Base-by-base conservation (phyloP, 805 yeast species). In the Ogataea henricii region DNA sequence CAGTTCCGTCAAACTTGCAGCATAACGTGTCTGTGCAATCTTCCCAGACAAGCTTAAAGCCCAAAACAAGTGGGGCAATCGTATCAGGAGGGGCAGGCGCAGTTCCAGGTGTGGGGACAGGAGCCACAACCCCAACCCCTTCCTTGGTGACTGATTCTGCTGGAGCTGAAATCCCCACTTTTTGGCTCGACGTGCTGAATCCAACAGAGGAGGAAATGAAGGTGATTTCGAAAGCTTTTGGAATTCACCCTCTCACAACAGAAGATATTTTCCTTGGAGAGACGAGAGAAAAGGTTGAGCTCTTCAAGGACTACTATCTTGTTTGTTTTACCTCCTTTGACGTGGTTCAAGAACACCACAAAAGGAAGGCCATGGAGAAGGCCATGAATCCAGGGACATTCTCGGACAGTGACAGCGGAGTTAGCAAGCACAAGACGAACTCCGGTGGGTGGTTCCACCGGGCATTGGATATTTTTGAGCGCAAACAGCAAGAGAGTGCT, bases 151-250 rank as follows among this genome's bases (percentile, higher is more conserved):
- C 54, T 6, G 63, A 59, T 8, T 50, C 58, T 1, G 23, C 42
- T 27, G 32, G 35, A 8, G 30, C 40, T 5, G 55, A 52, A 3
- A 27, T 72, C 7, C 72, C 82, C 2, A 91, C 96, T 14, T 90
- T 92, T 74, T 92, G 99, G 99, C 74, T 92, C 9, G 98, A 92
- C 66, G 87, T 92, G 10, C 70, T 88, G 48, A 86, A 89, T 60
- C 99, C 99, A 9, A 87, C 96, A 0, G 98, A 94, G 61, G 97
- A 90, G 56, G 99, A 92, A 66, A 89, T 94, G 96, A 90, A 92
- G 60, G 94, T 86, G 0, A 58, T 92, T 12, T 81, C 95, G 22
- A 89, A 89, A 59, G 83, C 97, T 0, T 92, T 92, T 69, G 96
- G 96, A 1, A 89, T 92, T 47, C 99, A 92, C 67, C 99, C 99